Evolutionary conservation across 2,329 filamentous ascomycete genomes (phyloP).

Genomic region (Trichoderma sp.): DNA sequence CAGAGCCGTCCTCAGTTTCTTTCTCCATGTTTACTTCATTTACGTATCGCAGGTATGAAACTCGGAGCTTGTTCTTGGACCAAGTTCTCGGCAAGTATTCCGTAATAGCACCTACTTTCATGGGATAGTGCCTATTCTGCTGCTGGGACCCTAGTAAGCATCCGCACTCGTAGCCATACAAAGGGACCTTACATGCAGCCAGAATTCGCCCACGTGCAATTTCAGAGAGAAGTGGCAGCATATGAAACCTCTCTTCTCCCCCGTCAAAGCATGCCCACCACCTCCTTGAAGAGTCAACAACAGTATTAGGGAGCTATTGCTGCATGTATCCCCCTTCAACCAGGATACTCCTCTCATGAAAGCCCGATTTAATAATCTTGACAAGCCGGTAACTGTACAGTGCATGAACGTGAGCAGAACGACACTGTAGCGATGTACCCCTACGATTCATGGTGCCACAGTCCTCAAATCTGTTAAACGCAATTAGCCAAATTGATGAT

Average conservation of each 20-base stretch:
- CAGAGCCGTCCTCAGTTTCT: neutral
- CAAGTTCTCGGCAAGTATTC: neutral
- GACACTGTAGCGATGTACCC: conserved; percentile 6
- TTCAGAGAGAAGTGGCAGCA: neutral
- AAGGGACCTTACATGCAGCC: neutral
- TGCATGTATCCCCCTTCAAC: neutral
- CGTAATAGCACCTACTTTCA: neutral
- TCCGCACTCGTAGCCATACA: neutral
- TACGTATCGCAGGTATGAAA: neutral
- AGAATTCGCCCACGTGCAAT: neutral
- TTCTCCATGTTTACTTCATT: neutral
- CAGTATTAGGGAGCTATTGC: neutral
- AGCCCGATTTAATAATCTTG: neutral
- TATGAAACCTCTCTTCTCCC: neutral
- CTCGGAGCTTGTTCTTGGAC: neutral
- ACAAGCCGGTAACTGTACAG: neutral
- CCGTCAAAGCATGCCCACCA: neutral
- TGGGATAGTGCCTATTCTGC: neutral
- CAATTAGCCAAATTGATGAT: conserved; percentile 8
- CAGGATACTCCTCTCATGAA: neutral
- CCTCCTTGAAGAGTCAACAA: neutral
- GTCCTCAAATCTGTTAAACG: neutral
- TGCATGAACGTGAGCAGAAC: neutral
- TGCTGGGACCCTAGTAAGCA: neutral
- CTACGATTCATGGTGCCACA: neutral